Base-by-base conservation (phyloP, 495 filamentous ascomycete genomes). In the Neurospora sp. region DNA sequence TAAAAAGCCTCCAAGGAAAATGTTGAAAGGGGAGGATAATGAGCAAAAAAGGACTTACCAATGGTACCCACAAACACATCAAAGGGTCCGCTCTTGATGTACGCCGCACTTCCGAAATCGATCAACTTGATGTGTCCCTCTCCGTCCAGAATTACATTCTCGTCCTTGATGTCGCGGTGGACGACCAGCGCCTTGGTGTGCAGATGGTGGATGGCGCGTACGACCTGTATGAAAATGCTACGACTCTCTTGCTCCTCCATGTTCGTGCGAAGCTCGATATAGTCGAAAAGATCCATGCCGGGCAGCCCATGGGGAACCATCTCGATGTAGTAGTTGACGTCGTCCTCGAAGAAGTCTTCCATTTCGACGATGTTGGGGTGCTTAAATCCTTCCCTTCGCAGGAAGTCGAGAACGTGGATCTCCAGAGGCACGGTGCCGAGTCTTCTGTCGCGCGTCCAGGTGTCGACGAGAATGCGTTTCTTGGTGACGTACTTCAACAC, bases 41-140 rank as follows among this genome's bases (percentile, higher is more conserved):
- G 39, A 12, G 5, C 2, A 70, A 61, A 37, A 41, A 68, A 35
- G 41, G 72, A 84, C 91, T 75, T 86, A 99, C 96, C 96, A 80
- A 99, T 98, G 3, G 96, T 99, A 38, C 96, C 96, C 59, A 99
- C 96, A 83, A 99, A 99, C 31, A 99, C 96, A 79, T 99, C 96
- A 86, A 99, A 99, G 48, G 96, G 96, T 20, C 96, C 96, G 80
- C 91, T 97, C 83, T 95, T 97, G 85, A 98, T 97, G 78, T 98
- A 99, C 71, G 96, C 94, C 72, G 96, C 95, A 79, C 94, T 97
- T 71, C 96, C 96, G 75, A 99, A 99, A 81, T 99, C 96, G 76
- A 99, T 98, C 74, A 99, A 83, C 83, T 98, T 98, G 81, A 98
- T 97, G 71, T 92, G 91, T 5, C 95, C 95, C 78, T 98, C 95